These are phyloP conservation scores for Benincasa hispida DNA, from an alignment of 306 rosid species.

Conservation along the genomic window DNA sequence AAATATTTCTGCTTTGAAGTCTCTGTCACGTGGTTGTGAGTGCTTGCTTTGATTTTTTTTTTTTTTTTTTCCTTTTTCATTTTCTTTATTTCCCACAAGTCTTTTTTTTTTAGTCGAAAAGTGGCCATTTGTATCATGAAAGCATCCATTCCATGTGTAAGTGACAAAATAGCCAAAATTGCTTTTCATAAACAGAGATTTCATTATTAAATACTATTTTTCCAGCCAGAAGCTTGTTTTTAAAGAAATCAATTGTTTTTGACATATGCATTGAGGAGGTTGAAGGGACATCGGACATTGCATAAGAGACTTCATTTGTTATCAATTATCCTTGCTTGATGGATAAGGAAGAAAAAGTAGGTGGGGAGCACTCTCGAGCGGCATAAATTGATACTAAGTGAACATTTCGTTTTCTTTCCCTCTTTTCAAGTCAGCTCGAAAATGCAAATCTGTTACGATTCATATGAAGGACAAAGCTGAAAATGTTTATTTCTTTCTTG, in stretches of 20 bases:
- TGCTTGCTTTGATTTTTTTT: constrained; percentile 11
- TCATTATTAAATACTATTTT: background rate
- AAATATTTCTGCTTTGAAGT: constrained; percentile 14
- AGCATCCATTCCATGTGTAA: constrained; percentile 9
- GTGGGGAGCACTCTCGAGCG: background rate
- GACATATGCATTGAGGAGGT: background rate
- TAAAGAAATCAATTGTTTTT: background rate
- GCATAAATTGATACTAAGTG: background rate
- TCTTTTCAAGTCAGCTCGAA: background rate
- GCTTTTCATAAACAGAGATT: background rate
- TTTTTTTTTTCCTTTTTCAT: background rate
- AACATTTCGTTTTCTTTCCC: background rate
- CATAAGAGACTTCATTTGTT: background rate
- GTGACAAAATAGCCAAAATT: constrained; percentile 2
- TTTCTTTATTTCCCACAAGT: background rate
- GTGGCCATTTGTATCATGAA: constrained; percentile 2
- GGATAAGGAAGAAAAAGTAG: constrained; percentile 5
- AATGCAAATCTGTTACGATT: background rate
- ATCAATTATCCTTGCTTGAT: background rate
- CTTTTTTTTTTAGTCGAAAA: background rate
- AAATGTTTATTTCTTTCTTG: background rate
- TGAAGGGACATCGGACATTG: background rate
- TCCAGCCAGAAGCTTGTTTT: constrained; percentile 3
- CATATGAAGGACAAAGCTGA: background rate
- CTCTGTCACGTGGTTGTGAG: constrained; percentile 37